Evolutionary conservation across 495 filamentous ascomycete species (phyloP).

Genomic region (Aspergillus saccharolyticus): DNA sequence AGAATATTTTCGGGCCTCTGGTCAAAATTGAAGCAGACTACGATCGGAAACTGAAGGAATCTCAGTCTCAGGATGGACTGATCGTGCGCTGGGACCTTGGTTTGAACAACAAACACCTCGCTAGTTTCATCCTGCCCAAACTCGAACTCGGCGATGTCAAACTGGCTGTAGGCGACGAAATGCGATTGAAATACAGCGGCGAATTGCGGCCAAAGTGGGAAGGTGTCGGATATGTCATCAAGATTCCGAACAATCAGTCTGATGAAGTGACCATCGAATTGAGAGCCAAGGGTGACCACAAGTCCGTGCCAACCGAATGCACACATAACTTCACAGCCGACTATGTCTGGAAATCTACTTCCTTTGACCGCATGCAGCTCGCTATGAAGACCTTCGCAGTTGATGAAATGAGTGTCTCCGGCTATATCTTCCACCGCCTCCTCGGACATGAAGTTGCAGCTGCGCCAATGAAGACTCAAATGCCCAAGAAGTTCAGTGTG

Average conservation of each 20-base stretch:
- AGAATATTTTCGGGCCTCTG: constrained; percentile 96
- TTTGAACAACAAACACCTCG: constrained; percentile 95
- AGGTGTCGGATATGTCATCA: constrained; percentile 97
- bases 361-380: constrained; percentile 97
- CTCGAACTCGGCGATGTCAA: constrained; percentile 98
- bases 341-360: constrained; percentile 99
- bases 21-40: constrained; percentile 99
- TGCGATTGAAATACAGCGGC: constrained; percentile 94
- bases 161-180: constrained; percentile 95
- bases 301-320: constrained; percentile 93
- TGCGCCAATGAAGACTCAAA: constrained; percentile 91
- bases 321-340: constrained; percentile 97
- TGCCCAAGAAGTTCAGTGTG: constrained; percentile 95
- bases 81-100: constrained; percentile 94
- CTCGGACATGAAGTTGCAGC: constrained; percentile 94
- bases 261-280: constrained; percentile 97
- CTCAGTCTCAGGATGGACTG: constrained; percentile 91
- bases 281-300: constrained; percentile 83
- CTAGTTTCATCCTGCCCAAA: constrained; percentile 94
- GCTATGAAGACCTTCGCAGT: constrained; percentile 99
- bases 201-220: constrained; percentile 95
- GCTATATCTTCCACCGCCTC: constrained; percentile 97
- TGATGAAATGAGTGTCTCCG: constrained; percentile 96
- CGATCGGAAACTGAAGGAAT: constrained; percentile 96
- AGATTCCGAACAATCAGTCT: constrained; percentile 98